Evolutionary conservation across 306 rosid species (phyloP), one percentile per base, ranked within the genome.

Genomic region (Quercus engelmannii): DNA sequence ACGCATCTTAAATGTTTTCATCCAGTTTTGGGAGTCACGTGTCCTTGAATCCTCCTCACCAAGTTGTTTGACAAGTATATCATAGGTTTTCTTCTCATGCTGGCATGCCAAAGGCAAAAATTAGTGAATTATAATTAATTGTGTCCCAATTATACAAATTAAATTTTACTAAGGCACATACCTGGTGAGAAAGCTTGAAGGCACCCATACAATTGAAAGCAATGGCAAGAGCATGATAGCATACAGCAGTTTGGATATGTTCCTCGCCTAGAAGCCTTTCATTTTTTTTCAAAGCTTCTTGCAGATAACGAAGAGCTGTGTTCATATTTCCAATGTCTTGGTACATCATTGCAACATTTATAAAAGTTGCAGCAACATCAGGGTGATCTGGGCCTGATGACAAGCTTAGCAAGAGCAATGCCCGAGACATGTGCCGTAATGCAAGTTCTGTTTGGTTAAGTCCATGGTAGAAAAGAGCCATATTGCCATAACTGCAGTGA

Each of bases 321-420:
- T 89, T 79, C 96, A 96, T 96, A 85, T 93, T 96, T 73, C 99
- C 99, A 79, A 93, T 90, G 88, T 96, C 99, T 77, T 91, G 99
- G 85, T 88, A 96, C 99, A 96, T 96, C 99, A 96, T 93, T 56
- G 99, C 97, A 46, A 93, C 97, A 85, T 96, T 91, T 80, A 96
- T 93, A 71, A 87, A 91, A 74, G 99, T 91, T 52, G 99, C 97
- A 15, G 99, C 98, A 1, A 96, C 97, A 83, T 96, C 99, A 74
- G 99, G 99, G 80, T 96, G 99, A 86, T 93, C 98, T 26, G 99
- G 96, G 74, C 99, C 99, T 26, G 98, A 96, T 46, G 99, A 93
- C 82, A 96, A 83, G 77, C 99, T 93, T 49, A 96, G 83, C 82
- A 96, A 89, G 49, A 96, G 97, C 85, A 96, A 73, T 61, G 99